Base-by-base conservation (phyloP, 371 early-diverging fungal genomes). In the Funneliformis caledonium region DNA sequence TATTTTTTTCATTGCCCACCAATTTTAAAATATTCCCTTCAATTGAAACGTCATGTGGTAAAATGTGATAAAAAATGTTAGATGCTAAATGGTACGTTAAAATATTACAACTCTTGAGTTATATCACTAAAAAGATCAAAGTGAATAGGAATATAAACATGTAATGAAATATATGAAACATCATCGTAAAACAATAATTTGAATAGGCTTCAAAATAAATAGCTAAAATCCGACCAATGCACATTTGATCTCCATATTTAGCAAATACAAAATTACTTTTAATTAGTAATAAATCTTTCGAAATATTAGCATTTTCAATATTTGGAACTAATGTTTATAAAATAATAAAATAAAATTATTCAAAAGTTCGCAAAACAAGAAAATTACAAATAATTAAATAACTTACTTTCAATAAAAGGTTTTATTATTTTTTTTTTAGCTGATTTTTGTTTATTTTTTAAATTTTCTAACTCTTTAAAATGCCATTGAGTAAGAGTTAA, bases 301-400 rank as follows among this genome's bases (percentile, higher is more conserved):
- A 60, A 64, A 64, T 64, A 31, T 64, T 64, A 31, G 31, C 26
- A 64, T 64, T 50, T 64, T 64, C 64, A 64, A 64, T 64, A 64
- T 64, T 26, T 64, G 64, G 26, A 64, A 64, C 7, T 64, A 31
- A 10, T 7, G 10, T 12, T 50, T 12, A n/a, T n/a, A n/a, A n/a
- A n/a, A n/a, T n/a, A n/a, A n/a, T n/a, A n/a, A 50, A 10, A 50
- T 22, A 31, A 31, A 9, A 62, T 26, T 26, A 62, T 62, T 62
- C n/a, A n/a, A n/a, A 12, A 9, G 14, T 60, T 11, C 14, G 14
- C 14, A 60, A n/a, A 11, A 10, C 0, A 12, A 11, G 2, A 60
- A 60, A n/a, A 60, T 12, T 12, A 12, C 1, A n/a, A 60, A 14
- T 60, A 60, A n/a, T 10, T 50, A n/a, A 10, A 64, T 22, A 31